These are phyloP conservation scores for Gonium pectorale DNA, from an alignment of 139 green algal genomes.

Conservation along the genomic window DNA sequence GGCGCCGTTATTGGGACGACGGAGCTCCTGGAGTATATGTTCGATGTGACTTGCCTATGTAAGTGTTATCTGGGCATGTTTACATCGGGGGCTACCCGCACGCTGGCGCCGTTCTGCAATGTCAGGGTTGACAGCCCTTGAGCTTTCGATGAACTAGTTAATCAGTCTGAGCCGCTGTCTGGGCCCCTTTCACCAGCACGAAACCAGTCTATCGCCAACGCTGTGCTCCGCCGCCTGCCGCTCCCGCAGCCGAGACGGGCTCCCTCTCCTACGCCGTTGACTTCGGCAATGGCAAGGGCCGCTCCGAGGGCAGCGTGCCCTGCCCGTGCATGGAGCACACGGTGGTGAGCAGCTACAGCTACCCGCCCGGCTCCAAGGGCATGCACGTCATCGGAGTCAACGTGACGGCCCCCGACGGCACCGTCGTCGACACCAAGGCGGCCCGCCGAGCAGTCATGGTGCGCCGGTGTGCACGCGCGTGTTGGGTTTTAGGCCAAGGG, in stretches of 20 bases:
- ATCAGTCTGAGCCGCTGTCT: too few species aligned
- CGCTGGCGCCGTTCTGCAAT: too few species aligned
- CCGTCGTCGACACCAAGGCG: background rate
- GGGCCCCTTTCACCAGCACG: too few species aligned
- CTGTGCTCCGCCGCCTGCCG: too few species aligned
- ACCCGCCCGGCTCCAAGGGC: background rate
- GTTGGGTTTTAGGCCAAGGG: too few species aligned
- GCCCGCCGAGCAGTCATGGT: background rate
- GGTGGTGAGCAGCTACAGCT: constrained; percentile 1
- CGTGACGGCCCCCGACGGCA: background rate
- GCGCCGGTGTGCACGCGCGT: too few species aligned
- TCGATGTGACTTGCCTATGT: background rate
- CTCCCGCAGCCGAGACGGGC: background rate
- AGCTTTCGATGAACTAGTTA: too few species aligned
- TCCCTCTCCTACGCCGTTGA: background rate
- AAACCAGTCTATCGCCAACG: too few species aligned
- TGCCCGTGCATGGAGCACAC: background rate
- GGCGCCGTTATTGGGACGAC: background rate
- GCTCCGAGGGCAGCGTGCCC: background rate
- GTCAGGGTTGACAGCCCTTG: too few species aligned
- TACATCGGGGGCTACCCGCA: too few species aligned
- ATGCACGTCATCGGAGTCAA: background rate
- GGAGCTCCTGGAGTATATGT: background rate
- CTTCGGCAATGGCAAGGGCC: background rate
- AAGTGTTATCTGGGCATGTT: background rate